Base-by-base conservation (phyloP, 495 filamentous ascomycete species). In the Acidomyces sp. region DNA sequence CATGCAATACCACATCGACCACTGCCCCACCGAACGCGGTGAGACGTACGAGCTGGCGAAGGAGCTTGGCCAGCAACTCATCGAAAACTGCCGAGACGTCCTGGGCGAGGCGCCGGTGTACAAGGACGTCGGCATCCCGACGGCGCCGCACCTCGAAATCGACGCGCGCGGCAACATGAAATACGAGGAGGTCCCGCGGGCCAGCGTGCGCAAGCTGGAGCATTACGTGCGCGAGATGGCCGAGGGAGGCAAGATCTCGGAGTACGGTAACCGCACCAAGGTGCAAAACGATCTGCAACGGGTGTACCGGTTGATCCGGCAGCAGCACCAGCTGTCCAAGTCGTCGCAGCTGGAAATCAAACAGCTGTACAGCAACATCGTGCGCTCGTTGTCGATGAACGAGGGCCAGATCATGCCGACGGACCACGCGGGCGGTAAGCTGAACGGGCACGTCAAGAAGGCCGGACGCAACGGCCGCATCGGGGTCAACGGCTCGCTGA, bases 1-100 rank as follows among this genome's bases (percentile, higher is more conserved):
- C 64, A 99, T 99, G 90, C 92, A 96, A 52, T 95, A 99, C 51
- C 90, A 99, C 67, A 96, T 99, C 59, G 92, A 99, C 55, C 86
- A 95, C 66, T 96, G 90, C 66, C 90, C 90, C 4, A 86, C 90
- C 1, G 86, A 96, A 49, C 78, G 86, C 12, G 90, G 90, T 36
- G 90, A 99, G 61, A 99, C 92, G 11, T 99, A 99, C 66, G 67
- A 88, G 61, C 75, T 99, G 13, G 90, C 92, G 38, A 93, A 99
- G 69, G 75, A 87, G 61, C 76, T 99, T n/a, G 88, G 85, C 19
- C 71, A 85, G 52, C 82, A 90, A 60, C 75, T 99, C 39, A 94
- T 96, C 51, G 85, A 93, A 54, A 96, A 99, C 62, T 96, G 90
- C 69, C 87, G 81, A 54, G 90, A 96, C 19, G 86, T 90, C 23